Evolutionary conservation across 306 rosid genomes (phyloP), one percentile per base, ranked within the genome.

Genomic region (Erythrophleum fordii): DNA sequence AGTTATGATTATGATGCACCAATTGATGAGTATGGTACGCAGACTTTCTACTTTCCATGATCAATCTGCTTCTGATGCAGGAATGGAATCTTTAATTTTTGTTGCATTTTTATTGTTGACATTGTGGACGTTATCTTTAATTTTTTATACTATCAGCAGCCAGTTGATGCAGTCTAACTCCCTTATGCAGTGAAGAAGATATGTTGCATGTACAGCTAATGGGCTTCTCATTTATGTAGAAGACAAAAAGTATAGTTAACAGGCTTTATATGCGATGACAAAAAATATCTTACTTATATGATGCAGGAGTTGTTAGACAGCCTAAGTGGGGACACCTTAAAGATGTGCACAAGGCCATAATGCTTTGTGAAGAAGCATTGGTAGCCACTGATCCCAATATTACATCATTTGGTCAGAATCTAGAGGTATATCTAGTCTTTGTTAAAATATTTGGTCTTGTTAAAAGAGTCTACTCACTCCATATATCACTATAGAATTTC

Each of bases 321-420:
- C 99, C 98, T 0, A 95, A 95, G 85, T 95, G 98, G 98, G 99
- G 99, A 26, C 99, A 95, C 90, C 91, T 95, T 66, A 93, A 81
- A 80, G 99, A 95, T 80, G 71, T 95, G 77, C 98, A 95, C 26
- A 88, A 90, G 84, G 93, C 95, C 84, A 80, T 95, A 78, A 93
- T 93, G 88, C 95, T 91, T 78, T 91, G 93, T 69, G 96, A 95
- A 89, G 88, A 81, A 75, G 93, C 98, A 56, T 61, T 95, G 64
- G 69, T 91, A 78, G 97, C 94, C 83, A 86, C 97, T 25, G 94
- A 93, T 76, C 99, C 98, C 51, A 75, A 82, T 5, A 84, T 88
- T 89, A 77, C 85, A 81, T 86, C 93, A 82, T 92, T 86, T 66
- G 97, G 94, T 80, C 22, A 74, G 74, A 90, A 88, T 88, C 26